A percentile compares a stretch with the other conserved stretches of the same genome.
Evolutionary conservation across 2,329 filamentous ascomycete genomes (phyloP).

Genomic region (Aspergillus texensis): DNA sequence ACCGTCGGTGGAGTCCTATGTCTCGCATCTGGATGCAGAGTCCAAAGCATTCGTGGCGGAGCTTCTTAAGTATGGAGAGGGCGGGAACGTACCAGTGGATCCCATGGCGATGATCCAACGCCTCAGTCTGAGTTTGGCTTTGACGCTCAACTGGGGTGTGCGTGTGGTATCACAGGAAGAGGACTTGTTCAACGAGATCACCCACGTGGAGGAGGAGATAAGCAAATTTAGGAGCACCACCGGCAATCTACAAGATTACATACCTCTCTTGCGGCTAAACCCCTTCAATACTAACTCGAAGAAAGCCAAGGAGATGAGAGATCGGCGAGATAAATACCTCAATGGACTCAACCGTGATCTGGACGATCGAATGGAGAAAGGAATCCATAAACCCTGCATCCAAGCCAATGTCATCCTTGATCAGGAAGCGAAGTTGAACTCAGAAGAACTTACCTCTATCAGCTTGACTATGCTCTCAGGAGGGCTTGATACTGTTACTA

Average conservation of each 20-base stretch:
- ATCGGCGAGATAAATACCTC: constrained; percentile 63
- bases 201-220: constrained; percentile 72
- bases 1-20: constrained; percentile 64
- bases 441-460: constrained; percentile 66
- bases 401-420: constrained; percentile 68
- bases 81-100: constrained; percentile 58
- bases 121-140: constrained; percentile 61
- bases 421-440: constrained; percentile 63
- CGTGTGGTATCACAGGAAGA: constrained; percentile 63
- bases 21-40: constrained; percentile 65
- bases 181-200: constrained; percentile 70
- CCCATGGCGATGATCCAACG: constrained; percentile 71
- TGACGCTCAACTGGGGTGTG: constrained; percentile 69
- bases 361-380: constrained; percentile 63
- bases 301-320: constrained; percentile 62
- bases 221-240: constrained; percentile 74
- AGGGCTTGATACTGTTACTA: constrained; percentile 68
- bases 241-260: constrained; percentile 79
- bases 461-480: constrained; percentile 70
- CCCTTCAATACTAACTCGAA: constrained; percentile 62
- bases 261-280: constrained; percentile 70
- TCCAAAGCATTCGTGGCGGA: constrained; percentile 66
- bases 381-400: constrained; percentile 65
- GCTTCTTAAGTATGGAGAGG: constrained; percentile 59
- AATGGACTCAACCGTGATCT: constrained; percentile 60